These are phyloP conservation scores for Beta lomatogona DNA, from an alignment of 179 eudicot species.

Conservation along the genomic window DNA sequence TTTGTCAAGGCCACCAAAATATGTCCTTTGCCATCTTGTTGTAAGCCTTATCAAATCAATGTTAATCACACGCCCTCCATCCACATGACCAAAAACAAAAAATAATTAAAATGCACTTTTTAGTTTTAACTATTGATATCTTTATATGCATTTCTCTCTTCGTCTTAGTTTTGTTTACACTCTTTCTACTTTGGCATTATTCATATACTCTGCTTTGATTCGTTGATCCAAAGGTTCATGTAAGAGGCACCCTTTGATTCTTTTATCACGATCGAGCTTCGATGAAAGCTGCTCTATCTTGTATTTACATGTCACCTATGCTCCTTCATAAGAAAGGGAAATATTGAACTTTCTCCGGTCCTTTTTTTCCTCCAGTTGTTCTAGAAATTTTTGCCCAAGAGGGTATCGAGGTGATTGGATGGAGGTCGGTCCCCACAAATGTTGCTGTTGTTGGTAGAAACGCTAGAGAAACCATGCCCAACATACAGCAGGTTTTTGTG, in stretches of 20 bases:
- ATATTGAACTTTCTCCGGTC: conserved; percentile 4
- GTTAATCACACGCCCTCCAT: too few species aligned
- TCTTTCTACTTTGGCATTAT: too few species aligned
- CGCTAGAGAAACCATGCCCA: conserved; percentile 98
- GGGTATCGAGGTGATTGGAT: conserved; percentile 96
- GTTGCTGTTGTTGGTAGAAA: conserved; percentile 72
- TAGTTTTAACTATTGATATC: too few species aligned
- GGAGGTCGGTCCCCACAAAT: conserved; percentile 94
- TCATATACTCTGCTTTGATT: too few species aligned
- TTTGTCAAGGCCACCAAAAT: too few species aligned
- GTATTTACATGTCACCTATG: background rate
- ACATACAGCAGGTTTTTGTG: conserved; percentile 89
- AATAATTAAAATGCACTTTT: too few species aligned
- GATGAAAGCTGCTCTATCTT: background rate
- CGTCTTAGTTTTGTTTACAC: too few species aligned
- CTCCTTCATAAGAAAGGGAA: background rate
- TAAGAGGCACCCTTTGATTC: background rate
- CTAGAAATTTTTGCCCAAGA: conserved; percentile 68
- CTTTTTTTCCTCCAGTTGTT: conserved; percentile 50
- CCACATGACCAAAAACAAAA: too few species aligned
- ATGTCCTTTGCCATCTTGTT: too few species aligned
- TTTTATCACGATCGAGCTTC: background rate
- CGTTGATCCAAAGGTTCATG: background rate
- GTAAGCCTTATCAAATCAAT: too few species aligned
- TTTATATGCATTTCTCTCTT: too few species aligned